Conservation (phyloP, 2,329 filamentous ascomycete genomes). For the Arachnopeziza araneosa region DNA sequence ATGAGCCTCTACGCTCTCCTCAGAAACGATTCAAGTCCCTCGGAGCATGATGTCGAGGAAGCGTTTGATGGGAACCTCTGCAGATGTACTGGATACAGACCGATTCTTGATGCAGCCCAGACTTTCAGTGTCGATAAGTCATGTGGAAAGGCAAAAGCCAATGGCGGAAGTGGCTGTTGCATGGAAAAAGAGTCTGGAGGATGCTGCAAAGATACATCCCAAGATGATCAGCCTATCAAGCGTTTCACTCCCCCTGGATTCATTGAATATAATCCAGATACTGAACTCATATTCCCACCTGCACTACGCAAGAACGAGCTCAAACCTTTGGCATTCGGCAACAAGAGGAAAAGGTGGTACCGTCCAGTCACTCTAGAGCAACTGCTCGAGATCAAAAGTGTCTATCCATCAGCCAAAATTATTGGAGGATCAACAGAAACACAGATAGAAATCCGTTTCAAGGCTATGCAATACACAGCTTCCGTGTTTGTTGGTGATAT, state of each 20-base stretch:
- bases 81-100: slow-evolving; percentile 87
- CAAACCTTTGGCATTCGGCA: slow-evolving; percentile 80
- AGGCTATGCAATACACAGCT: slow-evolving; percentile 81
- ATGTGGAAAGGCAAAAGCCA: slow-evolving; percentile 45
- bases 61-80: slow-evolving; percentile 96
- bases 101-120: slow-evolving; percentile 89
- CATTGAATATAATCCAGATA: slow-evolving; percentile 90
- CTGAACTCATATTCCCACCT: slow-evolving; percentile 92
- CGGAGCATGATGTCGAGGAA: slow-evolving; percentile 82
- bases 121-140: slow-evolving; percentile 60
- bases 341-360: slow-evolving; percentile 92
- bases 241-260: slow-evolving; percentile 82
- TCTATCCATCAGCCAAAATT: slow-evolving; percentile 80
- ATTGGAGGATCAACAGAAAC: slow-evolving; percentile 96
- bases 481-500: slow-evolving; percentile 95
- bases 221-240: slow-evolving; percentile 51
- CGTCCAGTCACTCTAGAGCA: slow-evolving; percentile 82
- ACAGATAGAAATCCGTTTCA: slow-evolving; percentile 98
- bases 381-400: slow-evolving; percentile 84
- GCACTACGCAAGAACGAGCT: slow-evolving; percentile 76
- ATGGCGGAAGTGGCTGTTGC: slow-evolving; percentile 58
- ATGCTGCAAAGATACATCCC: slow-evolving; percentile 62
- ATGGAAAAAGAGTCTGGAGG: slow-evolving; percentile 50
- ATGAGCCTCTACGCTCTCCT: slow-evolving; percentile 95
- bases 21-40: slow-evolving; percentile 73